Evolutionary conservation across 495 filamentous ascomycete species (phyloP), one percentile per base, ranked within the genome.

Genomic region (Neurospora sublineolata): DNA sequence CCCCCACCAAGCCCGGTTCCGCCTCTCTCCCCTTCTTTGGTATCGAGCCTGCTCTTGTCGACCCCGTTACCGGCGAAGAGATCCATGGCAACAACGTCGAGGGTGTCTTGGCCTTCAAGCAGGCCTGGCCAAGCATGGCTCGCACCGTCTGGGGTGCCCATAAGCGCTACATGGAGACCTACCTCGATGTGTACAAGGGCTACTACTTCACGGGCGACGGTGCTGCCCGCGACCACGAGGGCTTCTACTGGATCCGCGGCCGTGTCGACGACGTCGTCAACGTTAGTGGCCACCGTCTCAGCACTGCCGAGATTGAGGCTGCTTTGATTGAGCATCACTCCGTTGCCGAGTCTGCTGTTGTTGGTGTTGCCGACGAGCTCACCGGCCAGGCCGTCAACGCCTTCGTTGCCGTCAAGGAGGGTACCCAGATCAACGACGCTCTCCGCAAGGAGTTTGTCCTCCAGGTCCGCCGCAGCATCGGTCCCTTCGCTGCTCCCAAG

Each of bases 151-250:
- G 93, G 93, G 96, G 93, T 74, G 93, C 94, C 20, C 95, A 99
- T 86, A 94, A 94, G 88, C 87, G 95, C 74, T 99, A 97, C 82
- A 96, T 97, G 94, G 95, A 98, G 70, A 97, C 96, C 33, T 99
- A 99, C 83, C 83, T 99, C 74, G 96, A 96, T 78, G 94, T 97
- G 3, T 99, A 99, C 86, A 94, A 94, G 85, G 96, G 95, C 42
- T 97, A 94, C 85, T 99, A 99, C 83, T 99, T 98, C 87, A 99
- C 96, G 33, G 95, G 95, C 74, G 95, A 99, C 80, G 96, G 96
- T 76, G 95, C 96, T 71, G 96, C 92, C 74, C 92, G 96, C 77
- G 95, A 99, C 80, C 93, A 97, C 82, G 96, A 99, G 75, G 95
- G 95, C 69, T 98, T 98, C 85, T 98, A 98, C 88, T 98, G 96